Conservation (phyloP, 306 rosid species). For the Trifolium fragiferum region DNA sequence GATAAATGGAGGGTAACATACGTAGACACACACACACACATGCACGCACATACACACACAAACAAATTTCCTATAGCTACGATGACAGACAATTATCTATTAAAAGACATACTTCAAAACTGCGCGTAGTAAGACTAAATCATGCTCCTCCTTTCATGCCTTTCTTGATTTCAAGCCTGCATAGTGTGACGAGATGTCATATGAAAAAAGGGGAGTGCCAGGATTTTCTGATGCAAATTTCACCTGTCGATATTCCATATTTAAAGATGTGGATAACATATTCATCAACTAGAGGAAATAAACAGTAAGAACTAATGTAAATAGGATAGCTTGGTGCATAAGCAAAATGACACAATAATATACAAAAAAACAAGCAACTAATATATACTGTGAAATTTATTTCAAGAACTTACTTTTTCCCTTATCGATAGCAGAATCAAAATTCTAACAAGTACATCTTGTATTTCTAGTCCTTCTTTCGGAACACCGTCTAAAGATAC, state of each 20-base stretch:
- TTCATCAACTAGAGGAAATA: too few species aligned
- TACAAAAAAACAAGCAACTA: neutral
- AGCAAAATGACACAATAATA: slow-evolving; percentile 3
- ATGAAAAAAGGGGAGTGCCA: slow-evolving; percentile 65
- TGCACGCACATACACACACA: too few species aligned
- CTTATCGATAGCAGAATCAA: slow-evolving; percentile 67
- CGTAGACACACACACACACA: neutral
- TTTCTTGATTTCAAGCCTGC: slow-evolving; percentile 75
- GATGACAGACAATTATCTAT: neutral
- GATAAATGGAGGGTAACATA: neutral
- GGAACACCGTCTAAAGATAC: slow-evolving; percentile 87
- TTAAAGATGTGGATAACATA: too few species aligned
- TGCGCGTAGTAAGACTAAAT: slow-evolving; percentile 65
- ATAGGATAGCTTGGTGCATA: too few species aligned
- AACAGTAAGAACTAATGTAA: too few species aligned
- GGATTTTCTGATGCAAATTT: slow-evolving; percentile 61
- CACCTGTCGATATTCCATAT: slow-evolving; percentile 44
- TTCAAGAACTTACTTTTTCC: slow-evolving; percentile 73
- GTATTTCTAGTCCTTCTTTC: slow-evolving; percentile 88
- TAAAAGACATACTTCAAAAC: slow-evolving; percentile 70
- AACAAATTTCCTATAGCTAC: neutral
- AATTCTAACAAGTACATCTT: slow-evolving; percentile 85
- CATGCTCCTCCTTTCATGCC: slow-evolving; percentile 92
- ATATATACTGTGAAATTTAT: neutral
- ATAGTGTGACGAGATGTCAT: slow-evolving; percentile 67